Percentiles rank a stretch among this genome's conserved stretches.
phyloP scores from a whole-genome alignment of 768 basidiomycete genomes.

The Boletellus sp. region DNA sequence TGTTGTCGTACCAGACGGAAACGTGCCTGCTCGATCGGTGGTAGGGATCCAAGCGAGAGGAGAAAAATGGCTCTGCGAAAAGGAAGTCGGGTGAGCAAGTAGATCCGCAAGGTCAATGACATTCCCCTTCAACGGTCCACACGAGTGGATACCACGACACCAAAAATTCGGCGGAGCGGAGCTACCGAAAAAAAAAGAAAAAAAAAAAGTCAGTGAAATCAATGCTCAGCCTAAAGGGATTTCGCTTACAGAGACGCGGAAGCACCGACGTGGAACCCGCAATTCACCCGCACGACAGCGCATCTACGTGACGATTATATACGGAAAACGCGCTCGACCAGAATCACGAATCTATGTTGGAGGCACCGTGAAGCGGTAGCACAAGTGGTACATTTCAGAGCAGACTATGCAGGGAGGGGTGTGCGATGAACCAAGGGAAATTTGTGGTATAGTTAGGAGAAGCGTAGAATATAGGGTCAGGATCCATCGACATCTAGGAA shows the following conservation, averaged over 20 bases:
- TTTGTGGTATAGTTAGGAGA: slow-evolving; percentile 28
- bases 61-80: neutral
- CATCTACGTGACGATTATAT: slow-evolving; percentile 28
- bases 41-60: neutral
- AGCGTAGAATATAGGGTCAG: slow-evolving; percentile 26
- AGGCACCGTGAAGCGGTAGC: slow-evolving; percentile 13
- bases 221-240: slow-evolving; percentile 4
- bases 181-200: slow-evolving; percentile 5
- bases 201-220: slow-evolving; percentile 16
- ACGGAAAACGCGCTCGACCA: slow-evolving; percentile 11
- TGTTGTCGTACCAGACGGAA: neutral
- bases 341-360: slow-evolving; percentile 29
- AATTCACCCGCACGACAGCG: slow-evolving; percentile 20
- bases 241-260: slow-evolving; percentile 22
- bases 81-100: neutral
- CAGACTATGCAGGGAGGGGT: slow-evolving; percentile 28
- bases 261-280: slow-evolving; percentile 2
- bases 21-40: neutral
- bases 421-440: slow-evolving; percentile 13
- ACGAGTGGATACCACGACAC: neutral
- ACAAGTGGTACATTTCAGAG: slow-evolving; percentile 30
- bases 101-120: slow-evolving; percentile 1
- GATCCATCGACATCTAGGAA: slow-evolving; percentile 21
- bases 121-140: neutral
- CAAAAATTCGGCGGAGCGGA: neutral